Conservation (phyloP, 2,329 filamentous ascomycete species). For the Cladosporium sp. region DNA sequence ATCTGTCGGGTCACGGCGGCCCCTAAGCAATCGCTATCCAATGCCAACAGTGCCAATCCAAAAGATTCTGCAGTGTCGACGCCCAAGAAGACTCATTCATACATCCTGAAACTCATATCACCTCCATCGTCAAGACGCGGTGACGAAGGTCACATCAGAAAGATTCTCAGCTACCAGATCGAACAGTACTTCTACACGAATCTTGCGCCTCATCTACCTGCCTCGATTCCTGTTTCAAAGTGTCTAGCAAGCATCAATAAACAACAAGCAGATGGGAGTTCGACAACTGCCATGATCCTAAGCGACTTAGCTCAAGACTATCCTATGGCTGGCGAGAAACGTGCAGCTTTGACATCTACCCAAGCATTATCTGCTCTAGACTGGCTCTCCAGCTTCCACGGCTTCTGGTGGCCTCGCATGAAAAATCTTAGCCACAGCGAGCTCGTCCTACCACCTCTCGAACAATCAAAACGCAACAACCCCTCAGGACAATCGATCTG, state of each 20-base stretch:
- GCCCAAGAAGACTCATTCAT: conserved; percentile 18
- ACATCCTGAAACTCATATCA: conserved; percentile 59
- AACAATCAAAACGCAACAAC: conserved; percentile 38
- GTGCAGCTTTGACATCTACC: conserved; percentile 40
- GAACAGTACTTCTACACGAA: conserved; percentile 63
- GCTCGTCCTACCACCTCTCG: conserved; percentile 52
- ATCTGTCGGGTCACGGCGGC: conserved; percentile 53
- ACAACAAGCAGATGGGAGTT: conserved; percentile 12
- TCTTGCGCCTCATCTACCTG: conserved; percentile 48
- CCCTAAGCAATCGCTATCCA: neutral
- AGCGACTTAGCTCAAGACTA: conserved; percentile 53
- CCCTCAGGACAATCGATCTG: conserved; percentile 35
- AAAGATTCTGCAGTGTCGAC: conserved; percentile 20
- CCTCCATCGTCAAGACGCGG: conserved; percentile 42
- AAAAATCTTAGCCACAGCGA: conserved; percentile 28
- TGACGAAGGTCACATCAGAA: conserved; percentile 61
- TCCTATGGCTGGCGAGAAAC: conserved; percentile 55
- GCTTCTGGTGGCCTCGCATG: conserved; percentile 45
- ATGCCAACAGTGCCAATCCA: conserved; percentile 9
- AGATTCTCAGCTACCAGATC: conserved; percentile 63
- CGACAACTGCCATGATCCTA: conserved; percentile 52
- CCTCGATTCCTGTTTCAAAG: conserved; percentile 46
- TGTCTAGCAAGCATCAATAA: conserved; percentile 35
- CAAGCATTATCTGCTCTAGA: conserved; percentile 54
- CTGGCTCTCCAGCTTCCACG: conserved; percentile 63